Conservation (phyloP, 192 early-diverging fungal species). For the Umbelopsis vinacea region DNA sequence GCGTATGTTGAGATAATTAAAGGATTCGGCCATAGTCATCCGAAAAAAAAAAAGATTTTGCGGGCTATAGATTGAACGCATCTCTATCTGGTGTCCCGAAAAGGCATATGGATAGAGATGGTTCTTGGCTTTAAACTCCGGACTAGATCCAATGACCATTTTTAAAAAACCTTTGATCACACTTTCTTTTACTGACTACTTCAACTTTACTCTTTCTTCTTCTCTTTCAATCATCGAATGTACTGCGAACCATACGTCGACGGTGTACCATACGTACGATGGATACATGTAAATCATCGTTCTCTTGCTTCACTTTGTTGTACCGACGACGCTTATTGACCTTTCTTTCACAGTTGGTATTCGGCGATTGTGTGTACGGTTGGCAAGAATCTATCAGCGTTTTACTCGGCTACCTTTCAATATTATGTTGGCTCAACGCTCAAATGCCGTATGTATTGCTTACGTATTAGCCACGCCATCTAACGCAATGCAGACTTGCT, state of each 20-base stretch:
- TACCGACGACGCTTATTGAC: background rate
- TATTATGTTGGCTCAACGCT: conserved; percentile 70
- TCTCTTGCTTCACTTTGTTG: background rate
- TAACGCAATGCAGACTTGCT: background rate
- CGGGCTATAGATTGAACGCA: background rate
- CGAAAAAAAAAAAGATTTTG: no score
- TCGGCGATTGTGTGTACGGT: conserved; percentile 51
- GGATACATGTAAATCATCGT: conserved; percentile 11
- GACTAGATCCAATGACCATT: conserved; percentile 9
- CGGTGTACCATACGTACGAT: conserved; percentile 5
- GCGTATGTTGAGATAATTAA: no score
- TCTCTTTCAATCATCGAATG: background rate
- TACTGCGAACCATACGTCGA: conserved; percentile 15
- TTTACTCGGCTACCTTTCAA: conserved; percentile 57
- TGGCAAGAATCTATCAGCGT: conserved; percentile 45
- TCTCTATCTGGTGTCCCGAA: conserved; percentile 1
- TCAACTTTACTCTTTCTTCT: background rate
- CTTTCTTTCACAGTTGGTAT: conserved; percentile 32
- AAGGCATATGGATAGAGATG: conserved; percentile 18
- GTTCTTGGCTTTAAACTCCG: conserved; percentile 3
- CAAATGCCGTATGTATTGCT: conserved; percentile 65
- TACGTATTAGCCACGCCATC: no score
- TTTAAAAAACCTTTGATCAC: no score
- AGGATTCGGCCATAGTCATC: no score
- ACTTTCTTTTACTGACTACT: no score